These are phyloP conservation scores for Candida easanensis DNA, from an alignment of 805 yeast genomes.

Conservation along the genomic window DNA sequence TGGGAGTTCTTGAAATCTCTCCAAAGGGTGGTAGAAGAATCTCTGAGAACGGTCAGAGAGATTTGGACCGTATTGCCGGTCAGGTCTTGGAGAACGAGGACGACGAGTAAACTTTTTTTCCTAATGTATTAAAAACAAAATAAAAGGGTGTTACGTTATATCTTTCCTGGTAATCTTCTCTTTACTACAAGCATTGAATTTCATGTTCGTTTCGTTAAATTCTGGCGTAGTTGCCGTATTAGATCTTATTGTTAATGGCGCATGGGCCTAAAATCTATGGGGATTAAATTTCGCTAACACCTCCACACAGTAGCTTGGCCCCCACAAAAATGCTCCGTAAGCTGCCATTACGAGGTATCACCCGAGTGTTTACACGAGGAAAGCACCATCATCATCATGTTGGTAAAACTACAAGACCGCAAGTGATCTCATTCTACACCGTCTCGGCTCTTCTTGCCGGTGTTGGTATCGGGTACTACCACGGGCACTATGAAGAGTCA, in stretches of 20 bases:
- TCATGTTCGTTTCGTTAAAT: too few species aligned
- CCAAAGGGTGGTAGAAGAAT: slow-evolving; percentile 99
- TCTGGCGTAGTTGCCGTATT: too few species aligned
- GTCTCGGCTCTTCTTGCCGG: slow-evolving; percentile 10
- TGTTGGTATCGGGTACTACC: slow-evolving; percentile 14
- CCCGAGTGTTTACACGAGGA: not conserved
- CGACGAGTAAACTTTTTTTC: slow-evolving; percentile 49
- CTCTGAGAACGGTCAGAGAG: slow-evolving; percentile 99
- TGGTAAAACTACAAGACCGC: not conserved
- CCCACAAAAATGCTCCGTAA: not conserved
- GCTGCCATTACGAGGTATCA: not conserved
- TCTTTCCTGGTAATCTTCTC: not conserved
- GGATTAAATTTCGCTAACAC: too few species aligned
- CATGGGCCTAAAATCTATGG: too few species aligned
- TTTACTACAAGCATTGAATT: not conserved
- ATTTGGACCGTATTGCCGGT: slow-evolving; percentile 99
- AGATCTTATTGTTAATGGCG: too few species aligned
- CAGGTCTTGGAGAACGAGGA: slow-evolving; percentile 94
- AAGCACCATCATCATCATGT: not conserved
- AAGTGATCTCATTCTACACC: slow-evolving; percentile 1
- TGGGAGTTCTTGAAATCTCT: slow-evolving; percentile 94
- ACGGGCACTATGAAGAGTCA: slow-evolving; percentile 13
- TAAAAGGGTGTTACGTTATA: slow-evolving; percentile 14
- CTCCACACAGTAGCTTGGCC: too few species aligned
- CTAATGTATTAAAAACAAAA: slow-evolving; percentile 12